Base-by-base conservation (phyloP, 371 early-diverging fungal genomes). In the Amoeboaphelidium protococcarum region DNA sequence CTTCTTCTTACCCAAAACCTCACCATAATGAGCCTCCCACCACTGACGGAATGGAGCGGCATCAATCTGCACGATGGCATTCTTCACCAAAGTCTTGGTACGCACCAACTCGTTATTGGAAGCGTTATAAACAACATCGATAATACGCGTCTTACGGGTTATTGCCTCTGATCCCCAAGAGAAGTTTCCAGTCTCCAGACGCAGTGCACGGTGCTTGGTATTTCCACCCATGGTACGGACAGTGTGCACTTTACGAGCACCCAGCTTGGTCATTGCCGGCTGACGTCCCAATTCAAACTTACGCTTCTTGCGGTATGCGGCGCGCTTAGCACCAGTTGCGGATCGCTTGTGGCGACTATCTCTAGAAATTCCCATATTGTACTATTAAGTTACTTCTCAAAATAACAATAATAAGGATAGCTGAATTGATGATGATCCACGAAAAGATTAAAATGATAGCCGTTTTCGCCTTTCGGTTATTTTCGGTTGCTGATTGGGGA, bases 21-120 rank as follows among this genome's bases (percentile, higher is more conserved):
- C 58, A 58, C 78, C 92, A 65, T 90, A 94, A 75, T 89, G 89
- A 52, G 80, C 65, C 72, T 92, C 90, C 66, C 86, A 91, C 86
- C 91, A 90, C 66, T 92, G 91, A 60, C 88, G 80, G 85, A 95
- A 95, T 53, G 92, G 91, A 55, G 92, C 84, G 62, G 97, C 91
- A 71, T 91, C 92, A 58, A 99, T 76, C 69, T 98, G 92, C 53
- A 99, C 80, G 57, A 99, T 82, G 63, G 85, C 78, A 26, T 87
- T 80, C 81, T 98, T 98, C 50, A 98, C 98, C 46, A 99, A 76
- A 52, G 99, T 98, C 78, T 97, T 97, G 68, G 99, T 98, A 66
- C 99, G 89, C 67, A 98, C 94, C 63, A 98, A 75, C 72, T 99
- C 99, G 82, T 98, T 99, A 87, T 88, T 92, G 69, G 90, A 83